Percentiles rank a stretch among this genome's conserved stretches.
Conservation (phyloP, 1,139 yeast species). For the Tardiomyces depauwii region DNA sequence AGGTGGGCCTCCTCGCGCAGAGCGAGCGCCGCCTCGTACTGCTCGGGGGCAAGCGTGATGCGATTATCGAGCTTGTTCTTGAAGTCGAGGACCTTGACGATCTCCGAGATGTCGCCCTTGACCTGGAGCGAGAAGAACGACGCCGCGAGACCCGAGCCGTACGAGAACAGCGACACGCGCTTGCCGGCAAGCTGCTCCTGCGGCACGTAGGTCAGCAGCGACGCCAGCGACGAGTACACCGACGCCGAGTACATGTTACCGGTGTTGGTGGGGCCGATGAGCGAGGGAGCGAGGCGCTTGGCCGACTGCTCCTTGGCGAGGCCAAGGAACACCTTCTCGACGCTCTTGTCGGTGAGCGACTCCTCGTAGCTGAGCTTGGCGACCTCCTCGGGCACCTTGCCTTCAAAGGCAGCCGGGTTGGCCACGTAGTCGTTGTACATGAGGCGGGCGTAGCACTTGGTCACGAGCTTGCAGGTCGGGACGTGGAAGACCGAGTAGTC, state of each 20-base stretch:
- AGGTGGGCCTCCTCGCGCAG: constrained; percentile 85
- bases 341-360: constrained; percentile 64
- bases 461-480: constrained; percentile 93
- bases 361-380: constrained; percentile 60
- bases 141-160: constrained; percentile 97
- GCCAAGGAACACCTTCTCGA: constrained; percentile 79
- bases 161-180: constrained; percentile 88
- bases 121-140: constrained; percentile 73
- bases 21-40: constrained; percentile 70
- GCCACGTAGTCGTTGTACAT: constrained; percentile 77
- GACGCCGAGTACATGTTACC: constrained; percentile 99
- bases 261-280: constrained; percentile 86
- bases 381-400: constrained; percentile 54
- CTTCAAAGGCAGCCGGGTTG: constrained; percentile 39
- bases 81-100: constrained; percentile 56
- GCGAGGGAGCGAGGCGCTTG: constrained; percentile 67
- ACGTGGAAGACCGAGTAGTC: constrained; percentile 97
- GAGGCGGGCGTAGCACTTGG: constrained; percentile 88
- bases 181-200: constrained; percentile 64
- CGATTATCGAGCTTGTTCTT: constrained; percentile 63
- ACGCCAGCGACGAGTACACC: constrained; percentile 77
- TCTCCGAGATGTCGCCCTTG: constrained; percentile 66
- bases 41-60: constrained; percentile 55
- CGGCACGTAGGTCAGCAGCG: constrained; percentile 67
- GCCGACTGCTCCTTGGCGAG: constrained; percentile 63